Base-by-base conservation (phyloP, 306 rosid species). In the Quercus berberidifolia region DNA sequence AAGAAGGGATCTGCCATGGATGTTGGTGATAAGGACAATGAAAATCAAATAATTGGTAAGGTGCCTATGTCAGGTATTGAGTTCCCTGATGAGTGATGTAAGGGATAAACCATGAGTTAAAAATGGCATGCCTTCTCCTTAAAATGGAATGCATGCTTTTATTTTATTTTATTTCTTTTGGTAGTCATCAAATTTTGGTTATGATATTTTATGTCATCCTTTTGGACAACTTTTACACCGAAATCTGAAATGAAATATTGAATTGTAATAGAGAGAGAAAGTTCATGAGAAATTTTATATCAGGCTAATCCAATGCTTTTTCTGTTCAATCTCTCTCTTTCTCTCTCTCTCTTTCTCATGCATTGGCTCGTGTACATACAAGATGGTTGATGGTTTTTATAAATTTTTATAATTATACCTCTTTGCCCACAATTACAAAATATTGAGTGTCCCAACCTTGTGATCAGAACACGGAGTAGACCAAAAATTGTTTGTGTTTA, bases 1-100 rank as follows among this genome's bases (percentile, higher is more conserved):
- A 79, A 90, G 43, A 93, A 91, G 80, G 89, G 78, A 26, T 72
- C 81, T 70, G 41, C 91, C 6, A 87, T 89, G 96, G 91, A 91
- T 79, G 92, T 81, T 55, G 43, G 74, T 56, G 92, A 88, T 35
- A 87, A 78, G 54, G 86, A 76, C 2, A 83, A 79, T 26, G 83
- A 77, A 33, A 38, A 75, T 79, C 75, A 71, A 62, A 59, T 70
- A 9, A 71, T 76, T 68, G 76, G 81, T 12, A 73, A 80, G 69
- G 85, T 77, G 71, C 91, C 91, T 0, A 81, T 77, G 83, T 30
- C 91, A n/a, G 85, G 81, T 64, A 55, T 81, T 20, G 65, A 78
- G 76, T 59, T 64, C 21, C 20, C 17, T 64, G 80, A 78, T 26
- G 70, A 81, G 30, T 79, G 83, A 87, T 80, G 68, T 20, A 25